Evolutionary conservation across 306 rosid species (phyloP), one percentile per base, ranked within the genome.

Genomic region (Medicago arabica): DNA sequence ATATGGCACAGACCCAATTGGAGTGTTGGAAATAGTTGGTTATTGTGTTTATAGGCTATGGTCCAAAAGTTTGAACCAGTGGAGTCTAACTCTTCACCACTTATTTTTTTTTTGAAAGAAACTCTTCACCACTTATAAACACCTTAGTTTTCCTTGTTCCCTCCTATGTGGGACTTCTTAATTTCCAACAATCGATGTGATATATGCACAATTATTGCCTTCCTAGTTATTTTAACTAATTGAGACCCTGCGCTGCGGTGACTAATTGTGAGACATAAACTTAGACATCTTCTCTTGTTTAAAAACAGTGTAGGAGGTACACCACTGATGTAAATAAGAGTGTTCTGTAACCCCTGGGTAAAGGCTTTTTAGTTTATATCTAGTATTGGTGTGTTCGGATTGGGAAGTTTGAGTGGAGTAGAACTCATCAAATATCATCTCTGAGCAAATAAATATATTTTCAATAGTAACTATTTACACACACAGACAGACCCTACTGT

Each of bases 341-440:
- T 15, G 67, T 60, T 60, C 65, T 60, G 67, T 60, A 28, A 60
- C 71, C 63, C 10, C 13, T 67, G 43, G 17, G 67, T 28, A 64
- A 31, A 58, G 49, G 65, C 50, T 31, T 15, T 61, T 4, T 34
- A 34, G 38, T 34, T 34, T 34, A 58, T 36, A 58, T 65, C 74
- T 14, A 51, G 67, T 31, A 51, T 41, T 34, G 38, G 40, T 21
- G 10, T 55, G 51, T 31, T 38, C 0, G 28, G 58, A 18, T 34
- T 31, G 63, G 18, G 44, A 69, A 58, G 53, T 67, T 67, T 74
- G 75, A 67, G 69, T 66, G 47, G 72, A 71, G 13, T 51, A 71
- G 69, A 47, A 60, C 65, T 70, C 18, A 61, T 36, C 31, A 39
- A 44, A 58, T 44, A 46, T 71, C 9, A 14, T 69, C 61, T 50